These are phyloP conservation scores for Neolentinus lepideus DNA, from an alignment of 1,284 basidiomycete species.

Conservation along the genomic window DNA sequence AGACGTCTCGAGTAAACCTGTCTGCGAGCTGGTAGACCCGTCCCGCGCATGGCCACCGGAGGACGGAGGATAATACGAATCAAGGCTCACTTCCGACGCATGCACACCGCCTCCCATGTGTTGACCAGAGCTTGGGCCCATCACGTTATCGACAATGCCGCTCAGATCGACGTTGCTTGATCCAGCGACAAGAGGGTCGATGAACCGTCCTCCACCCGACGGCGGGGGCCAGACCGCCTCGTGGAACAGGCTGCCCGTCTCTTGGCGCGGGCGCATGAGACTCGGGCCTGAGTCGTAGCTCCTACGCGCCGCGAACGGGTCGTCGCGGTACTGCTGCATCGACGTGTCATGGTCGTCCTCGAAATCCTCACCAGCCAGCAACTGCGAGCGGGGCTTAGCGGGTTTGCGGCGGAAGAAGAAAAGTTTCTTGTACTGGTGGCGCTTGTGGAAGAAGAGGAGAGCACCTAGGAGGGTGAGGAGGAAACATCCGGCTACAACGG, in stretches of 20 bases:
- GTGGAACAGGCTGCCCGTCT: constrained; percentile 41
- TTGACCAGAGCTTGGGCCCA: constrained; percentile 29
- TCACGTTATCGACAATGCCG: constrained; percentile 43
- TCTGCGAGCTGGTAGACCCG: not conserved
- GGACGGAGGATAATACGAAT: constrained; percentile 1
- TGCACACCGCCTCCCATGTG: not conserved
- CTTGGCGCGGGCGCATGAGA: constrained; percentile 33
- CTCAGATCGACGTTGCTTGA: constrained; percentile 29
- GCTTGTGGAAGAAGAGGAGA: constrained; percentile 31
- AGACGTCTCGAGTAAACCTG: not conserved
- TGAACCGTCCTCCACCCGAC: constrained; percentile 27
- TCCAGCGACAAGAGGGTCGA: constrained; percentile 34
- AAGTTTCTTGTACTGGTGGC: constrained; percentile 31
- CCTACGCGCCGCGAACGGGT: constrained; percentile 18
- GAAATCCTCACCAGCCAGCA: constrained; percentile 40
- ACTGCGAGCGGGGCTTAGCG: constrained; percentile 25
- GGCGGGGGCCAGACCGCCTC: constrained; percentile 46
- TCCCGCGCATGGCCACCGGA: not conserved
- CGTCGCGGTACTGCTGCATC: constrained; percentile 22
- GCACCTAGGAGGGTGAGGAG: constrained; percentile 31
- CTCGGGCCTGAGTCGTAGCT: constrained; percentile 19
- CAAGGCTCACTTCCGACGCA: not conserved
- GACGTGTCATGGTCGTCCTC: constrained; percentile 29
- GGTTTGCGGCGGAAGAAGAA: constrained; percentile 30
- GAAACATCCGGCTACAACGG: constrained; percentile 33